Evolutionary conservation across 1,284 basidiomycete species (phyloP), one percentile per base, ranked within the genome.

Genomic region (Naganishia cerealis): DNA sequence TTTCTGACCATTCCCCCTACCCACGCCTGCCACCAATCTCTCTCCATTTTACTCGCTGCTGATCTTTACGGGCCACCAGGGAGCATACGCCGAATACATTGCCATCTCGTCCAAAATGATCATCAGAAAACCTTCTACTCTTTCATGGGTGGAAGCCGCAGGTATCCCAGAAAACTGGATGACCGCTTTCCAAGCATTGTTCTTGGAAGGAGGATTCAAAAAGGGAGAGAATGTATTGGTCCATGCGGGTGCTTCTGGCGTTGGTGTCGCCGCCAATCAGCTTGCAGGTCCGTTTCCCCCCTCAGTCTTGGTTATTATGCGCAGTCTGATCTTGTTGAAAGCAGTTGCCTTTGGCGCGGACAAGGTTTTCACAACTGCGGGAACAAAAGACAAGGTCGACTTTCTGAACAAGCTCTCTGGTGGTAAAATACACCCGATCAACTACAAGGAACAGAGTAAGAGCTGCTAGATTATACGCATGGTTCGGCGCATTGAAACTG

Each of bases 11-110:
- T n/a, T n/a, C n/a, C 29, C 67, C 9, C 21, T 8, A 18, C 29
- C 46, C 43, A 9, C 24, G 26, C 58, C 33, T 9, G 39, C 42
- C 12, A 33, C 15, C 5, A 5, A 24, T 24, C n/a, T 50, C 15
- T 46, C 42, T 59, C 57, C 58, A 39, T 24, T n/a, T 48, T 39
- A n/a, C 53, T 38, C 42, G 38, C 3, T n/a, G 36, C 29, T 46
- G 66, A 52, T 24, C 33, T 18, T 13, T 53, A 48, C 67, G 42
- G 6, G 7, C 46, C 50, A 54, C 42, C 71, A 93, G 90, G 94
- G 94, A 24, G 91, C 92, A 33, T 95, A 96, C 75, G 92, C 93
- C 52, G 92, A 97, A 79, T 96, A 89, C 80, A 88, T 96, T 71
- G 84, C 82, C 52, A 86, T 87, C 33, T 83, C 86, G 13, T 84